phyloP scores from a whole-genome alignment of 2,329 filamentous ascomycete species.

The Xylaria sp. region DNA sequence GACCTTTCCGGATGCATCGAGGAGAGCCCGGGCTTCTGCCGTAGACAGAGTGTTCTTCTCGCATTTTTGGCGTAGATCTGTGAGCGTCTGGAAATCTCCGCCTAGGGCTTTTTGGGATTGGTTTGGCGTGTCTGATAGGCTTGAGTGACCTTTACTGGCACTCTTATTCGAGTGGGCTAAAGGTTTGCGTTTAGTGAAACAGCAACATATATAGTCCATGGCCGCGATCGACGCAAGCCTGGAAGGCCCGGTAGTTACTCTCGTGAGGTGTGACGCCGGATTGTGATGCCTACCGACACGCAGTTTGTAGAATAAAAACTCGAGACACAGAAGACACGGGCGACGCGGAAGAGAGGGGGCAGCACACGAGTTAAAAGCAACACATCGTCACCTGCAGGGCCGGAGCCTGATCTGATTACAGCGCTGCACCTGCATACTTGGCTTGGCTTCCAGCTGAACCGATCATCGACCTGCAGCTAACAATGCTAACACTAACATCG shows the following conservation, averaged over 20 bases:
- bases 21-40: slow-evolving; percentile 35
- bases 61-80: slow-evolving; percentile 37
- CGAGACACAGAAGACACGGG: slow-evolving; percentile 8
- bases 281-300: not conserved
- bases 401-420: slow-evolving; percentile 18
- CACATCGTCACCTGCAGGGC: slow-evolving; percentile 16
- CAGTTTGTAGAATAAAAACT: not conserved
- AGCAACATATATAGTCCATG: slow-evolving; percentile 33
- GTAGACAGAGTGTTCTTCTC: slow-evolving; percentile 32
- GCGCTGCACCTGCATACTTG: not conserved
- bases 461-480: slow-evolving; percentile 28
- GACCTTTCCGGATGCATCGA: slow-evolving; percentile 30
- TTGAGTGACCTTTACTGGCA: not conserved
- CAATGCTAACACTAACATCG: slow-evolving; percentile 25
- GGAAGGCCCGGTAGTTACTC: not conserved
- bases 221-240: not conserved
- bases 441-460: slow-evolving; percentile 24
- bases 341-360: slow-evolving; percentile 17
- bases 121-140: slow-evolving; percentile 1
- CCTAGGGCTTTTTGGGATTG: slow-evolving; percentile 8
- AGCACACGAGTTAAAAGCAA: slow-evolving; percentile 22
- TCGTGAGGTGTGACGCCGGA: slow-evolving; percentile 2
- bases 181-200: slow-evolving; percentile 29
- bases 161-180: not conserved
- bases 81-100: slow-evolving; percentile 26